phyloP scores from a whole-genome alignment of 148 eudicot species.

The Camellia sinensis region DNA sequence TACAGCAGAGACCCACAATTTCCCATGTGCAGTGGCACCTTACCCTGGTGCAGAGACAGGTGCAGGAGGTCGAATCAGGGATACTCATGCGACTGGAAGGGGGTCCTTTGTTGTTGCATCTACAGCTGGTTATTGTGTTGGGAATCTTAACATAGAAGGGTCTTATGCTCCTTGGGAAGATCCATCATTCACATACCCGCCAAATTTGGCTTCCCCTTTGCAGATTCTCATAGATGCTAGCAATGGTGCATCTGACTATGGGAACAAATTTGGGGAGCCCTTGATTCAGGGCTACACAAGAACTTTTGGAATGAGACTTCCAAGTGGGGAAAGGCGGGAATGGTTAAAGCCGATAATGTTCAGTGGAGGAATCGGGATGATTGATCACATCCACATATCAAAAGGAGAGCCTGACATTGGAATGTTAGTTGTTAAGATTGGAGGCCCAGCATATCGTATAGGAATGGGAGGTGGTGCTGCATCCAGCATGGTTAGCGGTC shows the following conservation, averaged over 20 bases:
- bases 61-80: constrained; percentile 86
- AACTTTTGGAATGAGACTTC: constrained; percentile 85
- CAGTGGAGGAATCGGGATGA: constrained; percentile 81
- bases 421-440: constrained; percentile 87
- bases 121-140: constrained; percentile 90
- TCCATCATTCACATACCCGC: constrained; percentile 63
- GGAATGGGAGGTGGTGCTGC: constrained; percentile 99
- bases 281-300: constrained; percentile 80
- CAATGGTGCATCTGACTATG: constrained; percentile 91
- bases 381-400: constrained; percentile 67
- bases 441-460: constrained; percentile 89
- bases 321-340: constrained; percentile 73
- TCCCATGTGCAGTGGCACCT: constrained; percentile 95
- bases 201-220: constrained; percentile 79
- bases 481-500: constrained; percentile 96
- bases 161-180: constrained; percentile 90
- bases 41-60: constrained; percentile 92
- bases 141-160: constrained; percentile 72
- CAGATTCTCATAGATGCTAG: constrained; percentile 75
- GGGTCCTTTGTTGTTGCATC: constrained; percentile 84
- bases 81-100: constrained; percentile 91
- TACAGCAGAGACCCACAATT: constrained; percentile 93
- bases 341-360: constrained; percentile 91
- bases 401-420: constrained; percentile 88
- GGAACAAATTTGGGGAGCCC: constrained; percentile 91